Base-by-base conservation (phyloP, 2,329 filamentous ascomycete species). In the Botrytis sinoallii region DNA sequence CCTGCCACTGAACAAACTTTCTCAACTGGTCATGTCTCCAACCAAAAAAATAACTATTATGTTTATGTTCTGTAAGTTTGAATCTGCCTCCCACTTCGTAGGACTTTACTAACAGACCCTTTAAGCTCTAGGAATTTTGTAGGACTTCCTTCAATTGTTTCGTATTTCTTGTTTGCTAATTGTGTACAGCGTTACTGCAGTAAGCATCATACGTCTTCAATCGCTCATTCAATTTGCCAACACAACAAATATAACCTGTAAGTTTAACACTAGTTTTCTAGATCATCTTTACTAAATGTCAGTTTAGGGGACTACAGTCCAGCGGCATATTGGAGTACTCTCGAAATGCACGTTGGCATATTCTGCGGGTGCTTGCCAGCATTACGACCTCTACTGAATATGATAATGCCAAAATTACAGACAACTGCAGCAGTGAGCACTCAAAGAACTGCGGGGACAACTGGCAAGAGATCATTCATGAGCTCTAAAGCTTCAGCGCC, bases 1-100 rank as follows among this genome's bases (percentile, higher is more conserved):
- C 0, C 81, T 90, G 5, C 88, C 88, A 0, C 75, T 88, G 12
- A 83, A 81, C 48, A 82, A 86, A 69, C 77, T 88, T 6, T 79
- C 80, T 44, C 74, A 79, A 0, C 81, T 88, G 8, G 82, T 83
- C 8, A 74, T 87, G 46, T 82, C 83, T 59, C 84, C 81, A 79
- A 84, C 82, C 75, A 86, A 85, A 79, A 88, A 86, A 79, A 63
- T 84, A 35, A 82, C 84, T 18, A 82, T 87, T 4, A 80, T 81
- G 22, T 74, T 86, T 70, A 87, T 88, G 85, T 87, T 88, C 52
- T 70, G 25, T 42, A 63, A 63, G 38, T 42, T 63, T 29, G 16
- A 16, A 25, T 8, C 38, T 63, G 60, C 60, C n/a, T 42, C 38
- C 29, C 60, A 20, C 2, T 29, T 2, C 14, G 5, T 29, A 29